Base-by-base conservation (phyloP, 1,139 yeast species). In the Geotrichum restrictum region DNA sequence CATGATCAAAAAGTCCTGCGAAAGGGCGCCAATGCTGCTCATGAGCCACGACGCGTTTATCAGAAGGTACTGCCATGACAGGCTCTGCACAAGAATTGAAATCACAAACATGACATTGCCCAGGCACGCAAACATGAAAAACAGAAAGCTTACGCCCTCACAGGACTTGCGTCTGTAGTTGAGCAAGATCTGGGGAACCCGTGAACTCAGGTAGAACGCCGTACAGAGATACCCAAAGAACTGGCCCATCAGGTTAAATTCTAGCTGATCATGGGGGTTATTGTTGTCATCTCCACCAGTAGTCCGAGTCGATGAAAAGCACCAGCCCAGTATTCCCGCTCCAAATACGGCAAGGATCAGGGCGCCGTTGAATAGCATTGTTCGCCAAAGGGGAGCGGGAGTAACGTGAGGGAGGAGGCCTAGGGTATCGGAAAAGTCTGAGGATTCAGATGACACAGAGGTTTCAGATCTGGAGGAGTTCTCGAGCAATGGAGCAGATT, bases 191-290 rank as follows among this genome's bases (percentile, higher is more conserved):
- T 91, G 98, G 0, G 98, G 98, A 24, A 91, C 70, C 60, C 98
- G 75, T n/a, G 96, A 88, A 1, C 96, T 96, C 59, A 91, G 72
- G 67, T 91, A 91, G 46, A 91, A 75, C 1, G 75, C 69, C 1
- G 97, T 96, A 72, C 96, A 88, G 52, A 88, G 72, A 88, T 96
- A 91, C 24, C 98, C 98, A 68, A 88, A 88, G 40, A 80, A 70
- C 69, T 91, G 98, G 1, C 96, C 97, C 60, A 85, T 69, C 19
- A 83, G 80, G 65, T 88, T 91, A 65, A 83, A 81, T 37, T 77
- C 78, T 51, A 54, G 81, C n/a, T n/a, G n/a, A n/a, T n/a, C n/a
- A 65, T 41, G 71, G 74, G 22, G n/a, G n/a, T n/a, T n/a, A n/a
- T n/a, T n/a, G n/a, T n/a, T n/a, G n/a, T n/a, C n/a, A n/a, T 62